Evolutionary conservation across 441 rosid genomes (phyloP).

Genomic region (Isatis lusitanica): DNA sequence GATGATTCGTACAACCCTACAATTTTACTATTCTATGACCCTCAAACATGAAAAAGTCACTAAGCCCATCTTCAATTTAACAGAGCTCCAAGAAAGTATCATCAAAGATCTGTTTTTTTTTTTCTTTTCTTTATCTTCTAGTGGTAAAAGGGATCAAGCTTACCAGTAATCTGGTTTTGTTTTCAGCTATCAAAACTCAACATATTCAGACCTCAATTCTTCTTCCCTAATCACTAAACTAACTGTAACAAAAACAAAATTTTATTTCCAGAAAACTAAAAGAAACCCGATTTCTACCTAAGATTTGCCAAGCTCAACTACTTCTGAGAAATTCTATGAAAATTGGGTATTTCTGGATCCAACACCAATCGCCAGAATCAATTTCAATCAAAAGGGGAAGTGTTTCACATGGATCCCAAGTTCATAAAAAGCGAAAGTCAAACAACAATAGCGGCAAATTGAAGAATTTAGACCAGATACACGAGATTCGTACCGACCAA

Average conservation of each 20-base stretch:
- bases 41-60: neutral
- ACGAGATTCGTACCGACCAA: slow-evolving; percentile 18
- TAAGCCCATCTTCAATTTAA: neutral
- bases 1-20: neutral
- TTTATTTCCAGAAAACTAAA: neutral
- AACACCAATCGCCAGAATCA: slow-evolving; percentile 2
- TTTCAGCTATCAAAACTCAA: neutral
- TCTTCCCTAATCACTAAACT: neutral
- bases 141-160: neutral
- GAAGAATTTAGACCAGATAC: neutral
- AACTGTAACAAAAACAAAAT: neutral
- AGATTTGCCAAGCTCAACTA: neutral
- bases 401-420: slow-evolving; percentile 7
- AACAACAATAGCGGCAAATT: neutral
- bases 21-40: neutral
- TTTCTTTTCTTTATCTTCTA: too few species aligned
- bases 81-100: neutral
- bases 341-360: neutral
- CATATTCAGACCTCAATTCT: slow-evolving; percentile 6
- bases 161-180: neutral
- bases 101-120: neutral
- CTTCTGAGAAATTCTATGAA: neutral
- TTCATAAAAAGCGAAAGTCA: slow-evolving; percentile 1
- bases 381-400: neutral
- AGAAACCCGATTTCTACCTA: slow-evolving; percentile 2